Conservation (phyloP, 106 monocot genomes). For the Apostasia ramifera region DNA sequence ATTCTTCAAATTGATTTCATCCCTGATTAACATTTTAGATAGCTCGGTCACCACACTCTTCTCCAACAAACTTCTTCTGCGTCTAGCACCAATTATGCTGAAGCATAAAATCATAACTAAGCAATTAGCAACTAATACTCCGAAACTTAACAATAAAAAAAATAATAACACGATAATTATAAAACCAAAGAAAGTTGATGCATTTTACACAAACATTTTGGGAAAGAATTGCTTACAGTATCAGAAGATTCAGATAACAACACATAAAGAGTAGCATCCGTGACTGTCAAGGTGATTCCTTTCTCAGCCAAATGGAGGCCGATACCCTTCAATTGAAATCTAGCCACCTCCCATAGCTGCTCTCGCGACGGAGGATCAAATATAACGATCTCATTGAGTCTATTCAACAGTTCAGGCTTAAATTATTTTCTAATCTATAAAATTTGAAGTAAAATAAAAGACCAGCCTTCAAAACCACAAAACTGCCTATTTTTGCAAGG, state of each 20-base stretch:
- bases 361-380: conserved; percentile 73
- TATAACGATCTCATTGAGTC: conserved; percentile 64
- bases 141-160: too few relatives aligned
- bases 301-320: conserved; percentile 47
- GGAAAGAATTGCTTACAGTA: too few relatives aligned
- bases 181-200: not conserved
- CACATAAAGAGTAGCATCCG: conserved; percentile 56
- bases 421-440: conserved; percentile 51
- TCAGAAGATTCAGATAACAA: conserved; percentile 40
- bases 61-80: conserved; percentile 73
- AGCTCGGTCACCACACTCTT: conserved; percentile 75
- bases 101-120: not conserved
- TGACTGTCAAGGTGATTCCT: conserved; percentile 46
- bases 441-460: not conserved
- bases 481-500: too few relatives aligned
- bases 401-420: conserved; percentile 56
- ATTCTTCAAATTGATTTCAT: conserved; percentile 54
- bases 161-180: too few relatives aligned
- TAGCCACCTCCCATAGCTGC: conserved; percentile 55
- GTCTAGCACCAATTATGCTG: conserved; percentile 66
- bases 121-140: not conserved
- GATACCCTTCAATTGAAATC: conserved; percentile 68
- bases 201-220: not conserved
- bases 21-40: conserved; percentile 60
- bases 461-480: too few relatives aligned